phyloP scores from a whole-genome alignment of 2,329 filamentous ascomycete species.

The Onygena corvina region DNA sequence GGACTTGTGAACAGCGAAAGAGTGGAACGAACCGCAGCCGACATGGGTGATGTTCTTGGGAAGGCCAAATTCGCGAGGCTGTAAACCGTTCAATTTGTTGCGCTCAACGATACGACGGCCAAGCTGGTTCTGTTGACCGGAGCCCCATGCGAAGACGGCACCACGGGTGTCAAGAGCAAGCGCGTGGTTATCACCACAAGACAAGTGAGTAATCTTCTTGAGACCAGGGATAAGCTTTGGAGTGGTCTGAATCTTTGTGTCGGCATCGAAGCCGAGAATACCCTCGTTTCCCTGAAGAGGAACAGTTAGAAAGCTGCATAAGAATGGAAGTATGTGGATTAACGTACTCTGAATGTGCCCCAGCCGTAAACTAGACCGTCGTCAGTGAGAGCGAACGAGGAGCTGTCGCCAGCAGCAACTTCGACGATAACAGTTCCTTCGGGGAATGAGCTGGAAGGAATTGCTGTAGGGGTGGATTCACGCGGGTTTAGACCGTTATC shows the following conservation, averaged over 20 bases:
- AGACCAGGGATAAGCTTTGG: conserved; percentile 40
- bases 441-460: conserved; percentile 39
- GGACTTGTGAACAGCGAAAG: conserved; percentile 59
- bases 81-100: conserved; percentile 43
- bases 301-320: background rate
- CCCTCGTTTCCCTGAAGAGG: conserved; percentile 45
- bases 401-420: conserved; percentile 48
- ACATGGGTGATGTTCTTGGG: conserved; percentile 49
- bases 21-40: conserved; percentile 66
- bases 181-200: conserved; percentile 47
- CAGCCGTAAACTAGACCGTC: conserved; percentile 50
- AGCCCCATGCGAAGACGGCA: conserved; percentile 53
- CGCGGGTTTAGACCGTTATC: conserved; percentile 45
- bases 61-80: conserved; percentile 47
- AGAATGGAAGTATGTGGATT: conserved; percentile 7
- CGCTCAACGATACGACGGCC: conserved; percentile 53
- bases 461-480: conserved; percentile 43
- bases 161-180: conserved; percentile 48
- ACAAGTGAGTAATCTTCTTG: conserved; percentile 44
- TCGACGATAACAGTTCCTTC: conserved; percentile 45
- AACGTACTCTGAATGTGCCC: conserved; percentile 48
- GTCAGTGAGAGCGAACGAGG: conserved; percentile 48
- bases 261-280: conserved; percentile 46
- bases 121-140: conserved; percentile 56
- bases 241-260: conserved; percentile 34